phyloP scores from a whole-genome alignment of 148 eudicot genomes.

The Rhododendron griersonianum region DNA sequence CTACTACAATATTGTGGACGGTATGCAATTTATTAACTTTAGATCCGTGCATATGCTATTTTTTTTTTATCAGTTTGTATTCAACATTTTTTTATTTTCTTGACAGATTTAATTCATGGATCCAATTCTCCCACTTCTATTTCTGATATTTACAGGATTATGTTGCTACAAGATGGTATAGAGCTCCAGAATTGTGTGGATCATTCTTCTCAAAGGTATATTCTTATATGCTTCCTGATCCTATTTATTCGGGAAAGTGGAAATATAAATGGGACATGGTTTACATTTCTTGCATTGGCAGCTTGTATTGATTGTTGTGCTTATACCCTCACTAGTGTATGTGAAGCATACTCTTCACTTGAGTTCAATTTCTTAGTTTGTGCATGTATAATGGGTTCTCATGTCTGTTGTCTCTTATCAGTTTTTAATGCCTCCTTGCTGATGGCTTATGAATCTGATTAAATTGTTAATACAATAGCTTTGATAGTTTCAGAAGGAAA shows the following conservation, averaged over 20 bases:
- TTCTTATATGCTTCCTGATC: background rate
- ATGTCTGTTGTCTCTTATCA: background rate
- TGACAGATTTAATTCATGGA: background rate
- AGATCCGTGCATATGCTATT: background rate
- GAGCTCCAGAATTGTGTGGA: constrained; percentile 75
- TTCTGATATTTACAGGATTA: constrained; percentile 42
- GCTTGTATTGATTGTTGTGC: background rate
- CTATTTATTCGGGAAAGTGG: background rate
- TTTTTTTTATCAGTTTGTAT: background rate
- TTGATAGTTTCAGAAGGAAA: background rate
- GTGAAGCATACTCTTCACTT: background rate
- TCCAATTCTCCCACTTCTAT: background rate
- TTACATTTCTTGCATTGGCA: background rate
- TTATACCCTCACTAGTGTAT: background rate
- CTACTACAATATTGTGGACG: constrained; percentile 71
- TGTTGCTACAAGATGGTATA: constrained; percentile 76
- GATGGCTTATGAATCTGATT: background rate
- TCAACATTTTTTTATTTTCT: background rate
- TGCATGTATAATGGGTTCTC: background rate
- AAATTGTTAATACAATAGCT: background rate
- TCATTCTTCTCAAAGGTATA: constrained; percentile 65
- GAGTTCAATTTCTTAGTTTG: background rate
- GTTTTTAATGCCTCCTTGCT: background rate
- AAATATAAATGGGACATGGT: background rate
- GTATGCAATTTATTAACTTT: constrained; percentile 19